Conservation (phyloP, 2,329 filamentous ascomycete genomes). For the Paecilomyces variotii region DNA sequence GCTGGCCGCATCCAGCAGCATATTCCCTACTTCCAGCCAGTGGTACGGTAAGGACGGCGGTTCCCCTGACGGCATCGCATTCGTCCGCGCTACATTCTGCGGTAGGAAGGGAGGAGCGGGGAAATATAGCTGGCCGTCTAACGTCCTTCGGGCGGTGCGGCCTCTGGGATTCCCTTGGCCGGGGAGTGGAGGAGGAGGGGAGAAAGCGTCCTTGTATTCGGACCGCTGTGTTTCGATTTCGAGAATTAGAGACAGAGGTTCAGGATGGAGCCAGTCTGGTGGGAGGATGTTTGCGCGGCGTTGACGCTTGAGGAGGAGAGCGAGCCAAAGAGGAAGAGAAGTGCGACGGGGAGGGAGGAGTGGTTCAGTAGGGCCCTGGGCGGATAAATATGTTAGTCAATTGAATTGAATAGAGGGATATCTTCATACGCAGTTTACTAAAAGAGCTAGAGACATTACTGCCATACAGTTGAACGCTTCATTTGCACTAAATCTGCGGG, state of each 20-base stretch:
- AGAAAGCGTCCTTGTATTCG: constrained; percentile 61
- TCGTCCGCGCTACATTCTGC: constrained; percentile 60
- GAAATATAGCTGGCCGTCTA: constrained; percentile 32
- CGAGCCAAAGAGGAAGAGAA: constrained; percentile 84
- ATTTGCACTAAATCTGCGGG: neutral
- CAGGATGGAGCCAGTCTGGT: constrained; percentile 76
- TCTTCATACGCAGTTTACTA: neutral
- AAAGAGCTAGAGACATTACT: neutral
- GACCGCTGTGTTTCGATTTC: constrained; percentile 65
- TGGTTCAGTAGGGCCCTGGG: constrained; percentile 65
- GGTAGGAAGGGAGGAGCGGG: constrained; percentile 68
- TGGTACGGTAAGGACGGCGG: constrained; percentile 66
- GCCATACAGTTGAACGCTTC: neutral
- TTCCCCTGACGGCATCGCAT: constrained; percentile 35
- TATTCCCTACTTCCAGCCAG: constrained; percentile 86
- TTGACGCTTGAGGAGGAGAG: constrained; percentile 88
- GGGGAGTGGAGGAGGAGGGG: constrained; percentile 65
- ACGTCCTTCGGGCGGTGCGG: constrained; percentile 25
- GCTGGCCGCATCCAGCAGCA: constrained; percentile 73
- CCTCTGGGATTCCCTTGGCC: constrained; percentile 13
- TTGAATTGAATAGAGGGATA: neutral
- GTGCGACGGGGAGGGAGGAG: constrained; percentile 75
- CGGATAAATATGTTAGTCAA: constrained; percentile 4
- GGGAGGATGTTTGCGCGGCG: constrained; percentile 86
- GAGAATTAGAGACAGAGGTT: constrained; percentile 69